Evolutionary conservation across 495 filamentous ascomycete genomes (phyloP).

Genomic region (Ascobolus immersus): DNA sequence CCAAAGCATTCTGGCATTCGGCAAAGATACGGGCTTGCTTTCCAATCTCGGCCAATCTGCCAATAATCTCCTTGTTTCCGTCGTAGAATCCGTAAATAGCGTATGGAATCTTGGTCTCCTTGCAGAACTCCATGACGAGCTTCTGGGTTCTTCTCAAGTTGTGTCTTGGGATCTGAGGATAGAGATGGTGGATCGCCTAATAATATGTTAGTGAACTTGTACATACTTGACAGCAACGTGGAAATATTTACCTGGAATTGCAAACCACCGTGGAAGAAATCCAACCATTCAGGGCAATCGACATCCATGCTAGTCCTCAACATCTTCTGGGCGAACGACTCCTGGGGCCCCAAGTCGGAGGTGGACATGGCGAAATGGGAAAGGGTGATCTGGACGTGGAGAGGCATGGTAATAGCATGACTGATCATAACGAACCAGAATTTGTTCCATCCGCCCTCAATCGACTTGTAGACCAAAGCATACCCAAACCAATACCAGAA

Average conservation of each 20-base stretch:
- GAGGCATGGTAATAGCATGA: constrained; percentile 61
- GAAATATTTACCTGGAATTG: constrained; percentile 49
- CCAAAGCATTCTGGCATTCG: constrained; percentile 55
- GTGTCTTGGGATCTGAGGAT: constrained; percentile 78
- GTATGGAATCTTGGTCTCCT: constrained; percentile 79
- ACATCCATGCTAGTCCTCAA: constrained; percentile 95
- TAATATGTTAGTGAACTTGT: no score
- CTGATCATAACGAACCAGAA: constrained; percentile 59
- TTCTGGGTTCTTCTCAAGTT: constrained; percentile 67
- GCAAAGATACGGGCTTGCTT: constrained; percentile 69
- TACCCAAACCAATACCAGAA: constrained; percentile 97
- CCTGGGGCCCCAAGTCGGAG: constrained; percentile 56
- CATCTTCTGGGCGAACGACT: constrained; percentile 93
- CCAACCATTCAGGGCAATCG: constrained; percentile 82
- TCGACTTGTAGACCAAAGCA: constrained; percentile 44
- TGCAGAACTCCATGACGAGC: constrained; percentile 68
- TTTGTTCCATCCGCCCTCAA: constrained; percentile 45
- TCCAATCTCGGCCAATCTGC: constrained; percentile 57
- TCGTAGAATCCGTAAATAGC: constrained; percentile 82
- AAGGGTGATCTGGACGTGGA: constrained; percentile 89
- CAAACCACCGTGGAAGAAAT: constrained; percentile 86
- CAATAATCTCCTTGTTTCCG: constrained; percentile 72
- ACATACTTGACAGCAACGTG: background rate
- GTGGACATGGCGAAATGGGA: constrained; percentile 96
- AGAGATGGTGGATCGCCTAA: constrained; percentile 75